Base-by-base conservation (phyloP, 1,284 basidiomycete species). In the Fomitopsis betulina region DNA sequence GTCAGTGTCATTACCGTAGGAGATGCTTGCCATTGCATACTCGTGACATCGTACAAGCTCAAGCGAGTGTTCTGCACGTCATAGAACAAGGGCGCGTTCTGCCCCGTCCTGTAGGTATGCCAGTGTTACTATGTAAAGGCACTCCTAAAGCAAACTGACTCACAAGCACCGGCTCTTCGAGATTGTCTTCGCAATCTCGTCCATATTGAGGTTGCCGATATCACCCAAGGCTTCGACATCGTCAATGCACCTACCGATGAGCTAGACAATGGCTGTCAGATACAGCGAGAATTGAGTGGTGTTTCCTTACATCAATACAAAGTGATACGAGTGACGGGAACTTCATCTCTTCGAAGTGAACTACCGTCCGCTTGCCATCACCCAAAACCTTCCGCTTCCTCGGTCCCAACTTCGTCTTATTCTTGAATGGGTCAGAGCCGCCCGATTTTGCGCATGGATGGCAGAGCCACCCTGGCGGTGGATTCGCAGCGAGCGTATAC, bases 181-280 rank as follows among this genome's bases (percentile, higher is more conserved):
- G 39, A 99, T 81, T 19, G 94, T 89, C 71, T 90, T 90, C 25
- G 90, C 85, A 47, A 96, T 89, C 51, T 87, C 85, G 62, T 94
- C 86, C 76, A 93, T 78, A 68, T 93, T 96, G 70, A 89, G 72
- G 1, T 80, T 68, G 0, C 94, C 93, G 56, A 98, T 91, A 65
- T 94, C 87, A 0, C 95, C 94, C 5, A 98, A 77, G 0, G 91
- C 88, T 62, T 98, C 95, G 15, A 98, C 88, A 62, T 96, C 89
- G 60, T 96, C 85, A 58, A 98, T 97, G 68, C 94, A 85, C 52
- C 85, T 81, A 30, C 90, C 89, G 59, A 98, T 87, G 32, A 98
- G 76, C 89, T 96, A 58, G 23, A 43, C 5, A 21, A 17, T 30
- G 6, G 33, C 40, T 53, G 35, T 61, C 43, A n/a, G 15, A 5